Conservation (phyloP, 805 yeast species). For the Sugiyamaella valdiviana region DNA sequence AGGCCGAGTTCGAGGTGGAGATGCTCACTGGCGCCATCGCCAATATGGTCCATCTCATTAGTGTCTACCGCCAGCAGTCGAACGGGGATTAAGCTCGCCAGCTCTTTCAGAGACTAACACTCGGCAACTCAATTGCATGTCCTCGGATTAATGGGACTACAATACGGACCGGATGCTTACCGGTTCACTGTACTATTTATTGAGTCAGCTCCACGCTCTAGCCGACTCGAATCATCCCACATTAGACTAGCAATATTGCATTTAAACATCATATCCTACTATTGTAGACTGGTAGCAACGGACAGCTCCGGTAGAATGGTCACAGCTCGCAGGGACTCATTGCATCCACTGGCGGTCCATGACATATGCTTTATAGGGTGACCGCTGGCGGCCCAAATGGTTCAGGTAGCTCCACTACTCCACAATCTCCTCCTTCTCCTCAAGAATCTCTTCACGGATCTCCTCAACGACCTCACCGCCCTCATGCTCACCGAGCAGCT, state of each 20-base stretch:
- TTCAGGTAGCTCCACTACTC: slow-evolving; percentile 21
- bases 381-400: too few species aligned
- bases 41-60: slow-evolving; percentile 9
- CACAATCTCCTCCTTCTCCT: slow-evolving; percentile 40
- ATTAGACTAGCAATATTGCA: too few species aligned
- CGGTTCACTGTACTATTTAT: too few species aligned
- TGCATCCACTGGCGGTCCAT: too few species aligned
- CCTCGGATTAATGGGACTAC: neutral
- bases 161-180: too few species aligned
- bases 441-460: slow-evolving; percentile 53
- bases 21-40: slow-evolving; percentile 17
- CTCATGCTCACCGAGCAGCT: slow-evolving; percentile 41
- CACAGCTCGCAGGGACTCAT: too few species aligned
- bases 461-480: slow-evolving; percentile 65
- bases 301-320: too few species aligned
- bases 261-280: too few species aligned
- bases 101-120: neutral
- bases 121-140: neutral
- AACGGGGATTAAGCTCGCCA: too few species aligned
- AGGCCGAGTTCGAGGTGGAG: slow-evolving; percentile 17
- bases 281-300: too few species aligned
- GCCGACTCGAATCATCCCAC: too few species aligned
- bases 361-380: neutral
- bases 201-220: too few species aligned
- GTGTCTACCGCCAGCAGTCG: neutral